Evolutionary conservation across 108 stramenopile species (phyloP), one percentile per base, ranked within the genome.

Genomic region (Stephanodiscus minutulus): DNA sequence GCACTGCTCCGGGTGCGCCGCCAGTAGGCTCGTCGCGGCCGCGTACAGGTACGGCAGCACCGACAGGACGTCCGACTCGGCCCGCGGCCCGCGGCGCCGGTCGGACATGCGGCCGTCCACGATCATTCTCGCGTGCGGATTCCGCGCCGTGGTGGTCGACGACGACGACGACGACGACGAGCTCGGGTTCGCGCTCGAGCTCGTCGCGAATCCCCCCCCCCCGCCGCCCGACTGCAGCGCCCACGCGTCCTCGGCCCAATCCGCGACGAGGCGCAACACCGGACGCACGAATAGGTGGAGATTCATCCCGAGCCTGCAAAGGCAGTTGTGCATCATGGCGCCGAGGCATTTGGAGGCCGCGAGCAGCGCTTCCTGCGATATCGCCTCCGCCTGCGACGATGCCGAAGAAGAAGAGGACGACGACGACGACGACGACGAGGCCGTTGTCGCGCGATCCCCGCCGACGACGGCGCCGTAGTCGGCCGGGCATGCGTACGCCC

Each of bases 251-350:
- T 86, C 74, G 39, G 84, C 87, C 76, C 85, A 93, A 29, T 31
- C 39, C 5, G 82, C 72, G 15, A 89, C 72, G 35, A 88, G 58
- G 44, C 79, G 67, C 7, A 93, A 54, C 17, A 76, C 77, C 0
- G 79, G 77, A 20, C 81, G 64, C 4, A 88, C 24, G 54, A 86
- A 85, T 9, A 77, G 44, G n/a, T 89, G 76, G 75, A 91, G 66
- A 44, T 72, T 79, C 35, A 88, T 72, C 6, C 89, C 89, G 55
- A 93, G 60, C 18, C 76, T 36, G 6, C 62, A 66, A 0, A 72
- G 78, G 27, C 31, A 61, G 22, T 78, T 73, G 43, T 74, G 74
- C 7, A 79, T 68, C 41, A 74, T 64, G 20, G 57, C 77, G 54
- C 66, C 57, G n/a, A 78, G 66, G 31, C 66, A 68, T 35, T 78